Percentiles rank a stretch among this genome's conserved stretches.
Conservation (phyloP, 192 early-diverging fungal genomes). For the Backusella mclennaniae region DNA sequence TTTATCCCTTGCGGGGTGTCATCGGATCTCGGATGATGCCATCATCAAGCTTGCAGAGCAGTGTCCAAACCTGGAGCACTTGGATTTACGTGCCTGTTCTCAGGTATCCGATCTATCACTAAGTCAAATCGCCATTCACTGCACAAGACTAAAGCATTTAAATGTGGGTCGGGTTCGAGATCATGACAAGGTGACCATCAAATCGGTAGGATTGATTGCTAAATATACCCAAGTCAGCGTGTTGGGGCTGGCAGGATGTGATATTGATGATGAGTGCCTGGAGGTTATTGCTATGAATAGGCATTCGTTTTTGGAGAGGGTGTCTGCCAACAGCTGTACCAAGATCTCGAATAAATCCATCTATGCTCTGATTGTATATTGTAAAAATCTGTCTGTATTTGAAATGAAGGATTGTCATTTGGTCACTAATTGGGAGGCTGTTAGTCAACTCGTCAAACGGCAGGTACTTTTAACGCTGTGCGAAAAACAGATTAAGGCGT, state of each 20-base stretch:
- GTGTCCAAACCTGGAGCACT: constrained; percentile 40
- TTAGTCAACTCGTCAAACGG: constrained; percentile 44
- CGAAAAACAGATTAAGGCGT: constrained; percentile 39
- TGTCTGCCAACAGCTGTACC: constrained; percentile 46
- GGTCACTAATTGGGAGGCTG: constrained; percentile 44
- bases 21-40: constrained; percentile 43
- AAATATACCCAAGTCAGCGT: constrained; percentile 41
- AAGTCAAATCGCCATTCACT: constrained; percentile 31
- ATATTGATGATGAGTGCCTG: constrained; percentile 35
- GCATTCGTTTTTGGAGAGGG: constrained; percentile 35
- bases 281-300: constrained; percentile 16
- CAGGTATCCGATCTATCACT: constrained; percentile 43
- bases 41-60: constrained; percentile 36
- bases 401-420: constrained; percentile 52
- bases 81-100: constrained; percentile 45
- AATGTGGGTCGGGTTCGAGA: constrained; percentile 50
- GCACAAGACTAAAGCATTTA: constrained; percentile 42
- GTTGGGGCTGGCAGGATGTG: constrained; percentile 48
- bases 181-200: constrained; percentile 37
- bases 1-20: constrained; percentile 44
- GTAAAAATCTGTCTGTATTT: constrained; percentile 44
- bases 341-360: constrained; percentile 41
- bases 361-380: constrained; percentile 39
- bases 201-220: constrained; percentile 44
- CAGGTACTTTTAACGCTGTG: constrained; percentile 46